Conservation (phyloP, 1,284 basidiomycete genomes). For the Trichosporon inkin region DNA sequence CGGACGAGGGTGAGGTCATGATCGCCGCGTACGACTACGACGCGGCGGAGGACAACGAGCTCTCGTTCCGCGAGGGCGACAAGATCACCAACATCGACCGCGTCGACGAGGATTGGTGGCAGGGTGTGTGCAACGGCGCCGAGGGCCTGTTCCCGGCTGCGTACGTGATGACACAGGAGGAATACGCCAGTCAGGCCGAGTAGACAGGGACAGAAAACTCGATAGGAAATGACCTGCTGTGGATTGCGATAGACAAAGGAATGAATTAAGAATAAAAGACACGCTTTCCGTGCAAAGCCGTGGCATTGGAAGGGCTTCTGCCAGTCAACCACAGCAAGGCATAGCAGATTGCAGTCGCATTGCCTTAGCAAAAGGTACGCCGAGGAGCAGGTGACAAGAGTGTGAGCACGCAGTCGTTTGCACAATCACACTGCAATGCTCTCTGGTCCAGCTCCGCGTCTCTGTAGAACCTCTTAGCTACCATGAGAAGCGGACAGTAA, state of each 20-base stretch:
- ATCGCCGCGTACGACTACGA: constrained; percentile 58
- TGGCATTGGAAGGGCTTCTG: too few species aligned
- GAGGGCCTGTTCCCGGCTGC: constrained; percentile 71
- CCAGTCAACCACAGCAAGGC: too few species aligned
- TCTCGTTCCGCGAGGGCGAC: constrained; percentile 78
- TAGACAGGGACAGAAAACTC: not conserved
- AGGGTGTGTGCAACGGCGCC: constrained; percentile 64
- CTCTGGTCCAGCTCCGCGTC: too few species aligned
- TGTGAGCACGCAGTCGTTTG: too few species aligned
- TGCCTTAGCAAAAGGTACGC: too few species aligned
- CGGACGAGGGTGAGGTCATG: constrained; percentile 23
- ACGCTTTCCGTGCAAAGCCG: not conserved
- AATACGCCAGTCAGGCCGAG: constrained; percentile 20
- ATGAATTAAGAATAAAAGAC: not conserved
- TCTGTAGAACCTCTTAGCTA: too few species aligned
- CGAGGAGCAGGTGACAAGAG: too few species aligned
- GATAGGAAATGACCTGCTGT: too few species aligned
- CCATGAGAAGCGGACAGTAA: too few species aligned
- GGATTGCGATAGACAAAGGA: not conserved
- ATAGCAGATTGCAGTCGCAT: too few species aligned
- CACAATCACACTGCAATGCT: too few species aligned
- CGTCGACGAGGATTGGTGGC: constrained; percentile 79
- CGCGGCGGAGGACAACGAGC: constrained; percentile 81
- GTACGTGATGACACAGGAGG: constrained; percentile 26
- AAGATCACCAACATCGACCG: constrained; percentile 58